Conservation (phyloP, 2,329 filamentous ascomycete species). For the Beauveria asiatica region DNA sequence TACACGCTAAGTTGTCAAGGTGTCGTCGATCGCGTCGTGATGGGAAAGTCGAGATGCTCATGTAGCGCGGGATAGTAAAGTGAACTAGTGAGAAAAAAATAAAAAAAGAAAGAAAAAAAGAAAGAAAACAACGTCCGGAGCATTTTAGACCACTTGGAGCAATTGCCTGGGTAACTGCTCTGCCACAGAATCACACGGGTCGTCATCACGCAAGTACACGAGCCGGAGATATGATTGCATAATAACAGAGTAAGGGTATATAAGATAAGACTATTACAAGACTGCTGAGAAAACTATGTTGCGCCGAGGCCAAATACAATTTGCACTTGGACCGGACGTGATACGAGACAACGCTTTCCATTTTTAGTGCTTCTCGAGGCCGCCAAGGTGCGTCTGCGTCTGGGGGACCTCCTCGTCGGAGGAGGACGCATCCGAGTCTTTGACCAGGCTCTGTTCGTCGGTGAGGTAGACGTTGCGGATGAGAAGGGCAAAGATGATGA, state of each 20-base stretch:
- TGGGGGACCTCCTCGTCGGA: slow-evolving; percentile 10
- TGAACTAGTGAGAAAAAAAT: no score
- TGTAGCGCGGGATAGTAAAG: no score
- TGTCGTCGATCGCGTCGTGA: no score
- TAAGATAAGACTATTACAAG: neutral
- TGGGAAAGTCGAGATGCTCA: no score
- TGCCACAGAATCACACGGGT: no score
- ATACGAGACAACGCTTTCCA: neutral
- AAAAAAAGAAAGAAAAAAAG: no score
- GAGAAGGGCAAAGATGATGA: slow-evolving; percentile 34
- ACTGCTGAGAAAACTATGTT: neutral
- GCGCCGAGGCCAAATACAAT: neutral
- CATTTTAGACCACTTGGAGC: no score
- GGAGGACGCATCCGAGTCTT: slow-evolving; percentile 17
- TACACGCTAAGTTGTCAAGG: no score
- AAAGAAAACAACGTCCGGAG: no score
- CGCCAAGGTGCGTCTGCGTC: slow-evolving; percentile 10
- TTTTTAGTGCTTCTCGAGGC: neutral
- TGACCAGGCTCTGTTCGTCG: slow-evolving; percentile 34
- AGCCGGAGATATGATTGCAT: neutral
- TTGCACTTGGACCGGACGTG: neutral
- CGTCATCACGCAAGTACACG: neutral
- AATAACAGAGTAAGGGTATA: slow-evolving; percentile 6
- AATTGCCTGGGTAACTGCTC: no score
- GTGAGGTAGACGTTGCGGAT: slow-evolving; percentile 39